Percentiles rank a stretch among this genome's conserved stretches.
These are phyloP conservation scores for Acarospora socialis DNA, from an alignment of 2,329 filamentous ascomycete genomes.

Conservation along the genomic window DNA sequence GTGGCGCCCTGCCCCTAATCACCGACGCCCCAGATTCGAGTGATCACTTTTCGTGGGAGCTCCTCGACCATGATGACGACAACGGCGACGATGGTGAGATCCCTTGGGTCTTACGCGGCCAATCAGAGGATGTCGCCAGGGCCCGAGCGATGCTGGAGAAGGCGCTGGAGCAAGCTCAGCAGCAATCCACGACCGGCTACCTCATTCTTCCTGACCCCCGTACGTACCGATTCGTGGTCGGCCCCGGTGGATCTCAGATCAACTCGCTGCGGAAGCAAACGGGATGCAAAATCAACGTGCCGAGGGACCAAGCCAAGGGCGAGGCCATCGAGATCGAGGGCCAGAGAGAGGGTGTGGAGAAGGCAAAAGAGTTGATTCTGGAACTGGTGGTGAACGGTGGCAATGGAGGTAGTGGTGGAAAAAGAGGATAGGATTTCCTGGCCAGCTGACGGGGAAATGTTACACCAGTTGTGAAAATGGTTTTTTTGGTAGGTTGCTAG, in stretches of 20 bases:
- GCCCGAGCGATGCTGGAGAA: conserved; percentile 61
- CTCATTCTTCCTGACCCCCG: conserved; percentile 78
- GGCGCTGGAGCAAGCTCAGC: conserved; percentile 57
- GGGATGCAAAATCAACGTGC: conserved; percentile 86
- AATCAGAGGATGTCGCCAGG: conserved; percentile 63
- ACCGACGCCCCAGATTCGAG: conserved; percentile 63
- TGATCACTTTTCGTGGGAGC: conserved; percentile 68
- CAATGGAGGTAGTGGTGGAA: conserved; percentile 6
- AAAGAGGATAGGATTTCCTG: too few relatives aligned
- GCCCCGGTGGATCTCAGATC: conserved; percentile 76
- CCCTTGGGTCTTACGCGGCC: conserved; percentile 78
- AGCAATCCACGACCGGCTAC: conserved; percentile 65
- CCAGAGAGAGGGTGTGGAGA: conserved; percentile 62
- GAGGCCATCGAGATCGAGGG: conserved; percentile 90
- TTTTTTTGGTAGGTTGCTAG: too few relatives aligned
- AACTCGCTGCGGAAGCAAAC: conserved; percentile 87
- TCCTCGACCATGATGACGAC: conserved; percentile 42
- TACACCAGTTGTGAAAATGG: too few relatives aligned
- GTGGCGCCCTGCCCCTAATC: conserved; percentile 66
- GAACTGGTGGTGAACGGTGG: conserved; percentile 57
- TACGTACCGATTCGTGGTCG: conserved; percentile 82
- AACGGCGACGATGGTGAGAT: conserved; percentile 27
- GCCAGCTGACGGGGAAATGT: too few relatives aligned
- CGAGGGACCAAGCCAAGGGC: conserved; percentile 55
- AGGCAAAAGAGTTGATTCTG: conserved; percentile 78